phyloP scores from a whole-genome alignment of 1,139 yeast species.

The Yamadazyma atmosphaerica region DNA sequence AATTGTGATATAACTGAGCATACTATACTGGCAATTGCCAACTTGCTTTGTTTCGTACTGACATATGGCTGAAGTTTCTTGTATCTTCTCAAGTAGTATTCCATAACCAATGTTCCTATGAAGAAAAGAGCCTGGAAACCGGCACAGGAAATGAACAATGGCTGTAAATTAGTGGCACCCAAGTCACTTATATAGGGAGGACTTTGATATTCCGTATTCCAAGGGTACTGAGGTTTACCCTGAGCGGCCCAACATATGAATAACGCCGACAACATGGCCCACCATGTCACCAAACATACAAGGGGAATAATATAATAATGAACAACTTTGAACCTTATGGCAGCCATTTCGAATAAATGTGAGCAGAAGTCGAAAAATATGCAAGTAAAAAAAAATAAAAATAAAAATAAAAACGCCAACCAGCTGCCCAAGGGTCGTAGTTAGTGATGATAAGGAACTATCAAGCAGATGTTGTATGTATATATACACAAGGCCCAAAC shows the following conservation, averaged over 20 bases:
- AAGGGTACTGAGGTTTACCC: conserved; percentile 71
- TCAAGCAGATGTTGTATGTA: too few species aligned
- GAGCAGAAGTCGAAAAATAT: not conserved
- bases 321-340: conserved; percentile 26
- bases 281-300: conserved; percentile 33
- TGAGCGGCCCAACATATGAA: conserved; percentile 63
- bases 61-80: conserved; percentile 57
- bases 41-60: conserved; percentile 46
- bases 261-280: conserved; percentile 46
- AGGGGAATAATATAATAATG: conserved; percentile 39
- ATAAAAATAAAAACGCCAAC: too few species aligned
- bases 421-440: too few species aligned
- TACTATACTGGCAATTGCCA: conserved; percentile 51
- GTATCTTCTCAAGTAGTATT: conserved; percentile 52
- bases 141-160: conserved; percentile 78
- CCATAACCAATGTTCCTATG: conserved; percentile 64
- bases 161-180: conserved; percentile 83
- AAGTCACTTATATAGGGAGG: conserved; percentile 81
- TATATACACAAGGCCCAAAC: too few species aligned
- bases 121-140: conserved; percentile 79
- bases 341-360: not conserved
- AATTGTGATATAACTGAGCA: conserved; percentile 68
- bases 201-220: conserved; percentile 46
- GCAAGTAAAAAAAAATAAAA: too few species aligned
- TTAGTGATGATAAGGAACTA: too few species aligned